These are phyloP conservation scores for Theileria equi DNA, from an alignment of 169 alveolate species.

Conservation along the genomic window DNA sequence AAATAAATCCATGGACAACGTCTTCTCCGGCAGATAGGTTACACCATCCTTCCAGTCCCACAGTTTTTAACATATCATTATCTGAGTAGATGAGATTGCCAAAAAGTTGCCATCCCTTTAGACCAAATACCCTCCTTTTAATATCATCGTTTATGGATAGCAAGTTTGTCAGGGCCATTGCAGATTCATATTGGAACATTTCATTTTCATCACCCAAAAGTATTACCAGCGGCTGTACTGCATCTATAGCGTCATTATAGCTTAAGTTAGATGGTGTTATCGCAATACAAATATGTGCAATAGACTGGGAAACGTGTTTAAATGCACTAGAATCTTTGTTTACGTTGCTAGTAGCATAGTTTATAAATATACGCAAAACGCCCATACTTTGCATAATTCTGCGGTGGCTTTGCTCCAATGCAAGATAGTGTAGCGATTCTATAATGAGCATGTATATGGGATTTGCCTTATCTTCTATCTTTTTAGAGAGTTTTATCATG, in stretches of 20 bases:
- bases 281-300: constrained; percentile 35
- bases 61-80: constrained; percentile 53
- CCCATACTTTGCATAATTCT: constrained; percentile 28
- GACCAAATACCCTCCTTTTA: constrained; percentile 25
- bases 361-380: constrained; percentile 32
- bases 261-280: constrained; percentile 32
- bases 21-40: constrained; percentile 50
- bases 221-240: constrained; percentile 47
- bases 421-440: constrained; percentile 52
- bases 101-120: constrained; percentile 54
- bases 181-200: constrained; percentile 59
- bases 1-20: constrained; percentile 28
- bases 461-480: neutral
- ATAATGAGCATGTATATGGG: constrained; percentile 5
- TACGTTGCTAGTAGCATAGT: constrained; percentile 16
- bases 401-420: constrained; percentile 22
- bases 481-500: neutral
- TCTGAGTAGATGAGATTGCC: constrained; percentile 48
- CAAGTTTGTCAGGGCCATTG: constrained; percentile 54
- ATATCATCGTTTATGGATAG: constrained; percentile 34
- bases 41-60: constrained; percentile 67
- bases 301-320: constrained; percentile 32
- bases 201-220: constrained; percentile 42
- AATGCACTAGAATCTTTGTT: neutral
- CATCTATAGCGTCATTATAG: constrained; percentile 50